Evolutionary conservation across 208 protist species (phyloP), one percentile per base, ranked within the genome.

Genomic region (Acanthamoeba sp.): DNA sequence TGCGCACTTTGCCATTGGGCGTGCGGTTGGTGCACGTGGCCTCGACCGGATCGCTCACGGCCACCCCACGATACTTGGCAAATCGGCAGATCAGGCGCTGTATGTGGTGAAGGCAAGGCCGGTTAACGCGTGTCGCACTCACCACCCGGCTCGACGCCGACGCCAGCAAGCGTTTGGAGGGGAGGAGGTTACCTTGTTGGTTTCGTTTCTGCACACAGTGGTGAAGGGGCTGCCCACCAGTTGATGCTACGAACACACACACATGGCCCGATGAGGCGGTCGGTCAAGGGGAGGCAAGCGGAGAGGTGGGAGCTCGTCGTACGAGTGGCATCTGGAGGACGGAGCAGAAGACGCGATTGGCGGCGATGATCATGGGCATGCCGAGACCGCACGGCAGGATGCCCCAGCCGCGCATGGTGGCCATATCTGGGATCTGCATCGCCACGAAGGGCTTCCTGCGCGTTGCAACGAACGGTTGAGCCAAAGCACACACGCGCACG

Each of bases 341-440:
- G 78, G 78, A 87, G 45, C 78, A 87, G 45, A 87, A 87, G 78
- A 87, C 45, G n/a, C 78, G 78, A 22, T 87, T 87, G 78, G 78
- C 78, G 24, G 78, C 6, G 45, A 87, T 59, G 78, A 87, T 59
- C 78, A 62, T 57, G 48, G 78, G 78, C 48, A 59, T 38, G 45
- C 40, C 40, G 20, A 87, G 27, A 14, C 78, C 78, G 48, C 78
- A 87, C 48, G 78, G 78, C 5, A 87, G 78, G 9, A 7, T 55
- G 78, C 45, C 24, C 78, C 78, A 87, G 45, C 32, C 32, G 14
- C 34, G 22, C 40, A 59, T 50, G 9, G 78, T 87, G n/a, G n/a
- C 22, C 40, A 87, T 62, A 45, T 87, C 48, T 14, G 78, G 78
- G 16, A 87, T 36, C 45, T 59, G 38, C 78, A 87, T 87, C 78